A percentile compares a stretch with the other conserved stretches of the same genome.
phyloP scores from a whole-genome alignment of 352 stramenopile genomes.

The Phytophthora boehmeriae region DNA sequence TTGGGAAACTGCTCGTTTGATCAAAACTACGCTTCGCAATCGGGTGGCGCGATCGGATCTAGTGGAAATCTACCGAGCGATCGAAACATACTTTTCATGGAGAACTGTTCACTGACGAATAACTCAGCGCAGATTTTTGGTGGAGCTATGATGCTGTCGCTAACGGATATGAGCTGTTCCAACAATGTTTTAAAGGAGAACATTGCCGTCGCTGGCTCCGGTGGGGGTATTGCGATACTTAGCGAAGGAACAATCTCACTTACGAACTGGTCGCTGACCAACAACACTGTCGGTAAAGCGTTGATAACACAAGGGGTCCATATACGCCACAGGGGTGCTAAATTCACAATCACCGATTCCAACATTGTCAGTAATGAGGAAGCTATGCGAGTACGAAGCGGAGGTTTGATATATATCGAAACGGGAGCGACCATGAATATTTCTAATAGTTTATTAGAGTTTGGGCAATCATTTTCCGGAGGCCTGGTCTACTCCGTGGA shows the following conservation, averaged over 20 bases:
- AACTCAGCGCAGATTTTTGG: constrained; percentile 36
- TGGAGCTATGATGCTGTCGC: constrained; percentile 35
- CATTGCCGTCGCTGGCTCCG: constrained; percentile 17
- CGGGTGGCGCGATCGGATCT: constrained; percentile 33
- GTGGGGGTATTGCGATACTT: constrained; percentile 37
- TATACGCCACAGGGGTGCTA: constrained; percentile 33
- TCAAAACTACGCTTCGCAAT: constrained; percentile 33
- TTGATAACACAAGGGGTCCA: constrained; percentile 20
- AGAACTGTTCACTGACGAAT: constrained; percentile 21
- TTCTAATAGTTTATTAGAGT: constrained; percentile 40
- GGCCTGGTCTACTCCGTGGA: constrained; percentile 51
- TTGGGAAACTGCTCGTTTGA: constrained; percentile 30
- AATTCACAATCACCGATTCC: constrained; percentile 32
- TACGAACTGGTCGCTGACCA: constrained; percentile 36
- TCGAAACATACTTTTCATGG: constrained; percentile 24
- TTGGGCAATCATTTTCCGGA: constrained; percentile 46
- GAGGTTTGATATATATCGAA: constrained; percentile 54
- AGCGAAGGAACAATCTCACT: constrained; percentile 19
- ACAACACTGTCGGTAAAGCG: constrained; percentile 40
- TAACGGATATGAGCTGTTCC: constrained; percentile 28
- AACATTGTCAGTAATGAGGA: constrained; percentile 35
- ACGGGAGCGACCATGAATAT: constrained; percentile 35
- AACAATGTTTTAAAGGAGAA: constrained; percentile 32
- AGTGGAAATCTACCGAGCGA: constrained; percentile 4
- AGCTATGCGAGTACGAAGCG: constrained; percentile 31